These are phyloP conservation scores for Alternaria sp. DNA, from an alignment of 2,329 filamentous ascomycete genomes.

Conservation along the genomic window DNA sequence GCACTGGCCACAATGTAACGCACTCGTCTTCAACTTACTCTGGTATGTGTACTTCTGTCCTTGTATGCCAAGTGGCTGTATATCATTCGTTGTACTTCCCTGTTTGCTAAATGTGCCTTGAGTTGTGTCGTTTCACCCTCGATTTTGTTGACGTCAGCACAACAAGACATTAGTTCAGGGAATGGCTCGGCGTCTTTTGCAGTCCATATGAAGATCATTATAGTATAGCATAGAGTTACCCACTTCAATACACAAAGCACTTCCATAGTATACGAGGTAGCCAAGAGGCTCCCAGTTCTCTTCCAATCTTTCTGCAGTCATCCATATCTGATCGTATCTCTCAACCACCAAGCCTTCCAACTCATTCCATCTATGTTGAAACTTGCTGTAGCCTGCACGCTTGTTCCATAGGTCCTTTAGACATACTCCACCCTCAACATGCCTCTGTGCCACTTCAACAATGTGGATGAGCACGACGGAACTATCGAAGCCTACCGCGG, in stretches of 20 bases:
- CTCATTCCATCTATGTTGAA: no score
- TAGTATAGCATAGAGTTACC: background rate
- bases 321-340: background rate
- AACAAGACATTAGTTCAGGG: background rate
- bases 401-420: background rate
- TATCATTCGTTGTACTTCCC: background rate
- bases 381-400: background rate
- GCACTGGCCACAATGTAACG: background rate
- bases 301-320: background rate
- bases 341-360: background rate
- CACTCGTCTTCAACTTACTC: background rate
- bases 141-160: no score
- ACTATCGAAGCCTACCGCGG: no score
- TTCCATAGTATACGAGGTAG: no score
- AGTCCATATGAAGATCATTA: background rate
- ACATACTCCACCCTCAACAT: no score
- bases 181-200: background rate
- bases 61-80: background rate
- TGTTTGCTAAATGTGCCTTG: background rate
- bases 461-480: no score
- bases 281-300: background rate
- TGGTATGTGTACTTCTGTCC: background rate
- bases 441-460: no score
- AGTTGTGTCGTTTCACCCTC: background rate
- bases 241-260: background rate